Evolutionary conservation across 2,329 filamentous ascomycete genomes (phyloP), one percentile per base, ranked within the genome.

Genomic region (Camptophora hylomeconis): DNA sequence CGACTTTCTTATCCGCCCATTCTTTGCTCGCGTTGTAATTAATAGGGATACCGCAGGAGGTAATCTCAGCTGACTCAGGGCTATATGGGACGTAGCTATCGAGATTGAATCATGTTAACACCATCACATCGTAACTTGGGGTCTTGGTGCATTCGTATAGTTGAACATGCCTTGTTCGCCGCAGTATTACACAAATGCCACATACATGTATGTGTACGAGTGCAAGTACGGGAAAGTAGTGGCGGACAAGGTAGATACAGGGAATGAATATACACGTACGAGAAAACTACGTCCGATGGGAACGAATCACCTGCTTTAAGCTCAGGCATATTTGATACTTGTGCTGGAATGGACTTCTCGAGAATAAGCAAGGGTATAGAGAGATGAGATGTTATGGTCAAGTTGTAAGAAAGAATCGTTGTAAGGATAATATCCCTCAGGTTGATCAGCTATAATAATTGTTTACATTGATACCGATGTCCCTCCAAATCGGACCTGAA

Each of bases 271-370:
- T 17, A 27, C 21, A 58, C 68, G 48, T 58, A 77, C 72, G 67
- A 65, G 67, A 94, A 94, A 56, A 67, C 65, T 38, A 92, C 76
- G 46, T 69, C 78, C 45, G 74, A 63, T 45, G 86, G 86, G 68
- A 95, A 87, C 53, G 65, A 63, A 56, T 92, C 82, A 51, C 86
- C 86, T 53, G 69, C 69, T 56, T 86, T 75, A 57, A 89, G 69
- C 55, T 68, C 68, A 61, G 76, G 54, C 69, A 74, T 74, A 50
- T 43, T 59, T 20, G 23, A n/a, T 2, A 5, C n/a, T n/a, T n/a
- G n/a, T n/a, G n/a, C n/a, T n/a, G n/a, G n/a, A n/a, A n/a, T n/a
- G n/a, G n/a, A n/a, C n/a, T n/a, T n/a, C n/a, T n/a, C n/a, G n/a
- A n/a, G n/a, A n/a, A n/a, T n/a, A n/a, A n/a, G n/a, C n/a, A n/a